phyloP scores from a whole-genome alignment of 306 rosid species.

The Trichosanthes cucumerina region DNA sequence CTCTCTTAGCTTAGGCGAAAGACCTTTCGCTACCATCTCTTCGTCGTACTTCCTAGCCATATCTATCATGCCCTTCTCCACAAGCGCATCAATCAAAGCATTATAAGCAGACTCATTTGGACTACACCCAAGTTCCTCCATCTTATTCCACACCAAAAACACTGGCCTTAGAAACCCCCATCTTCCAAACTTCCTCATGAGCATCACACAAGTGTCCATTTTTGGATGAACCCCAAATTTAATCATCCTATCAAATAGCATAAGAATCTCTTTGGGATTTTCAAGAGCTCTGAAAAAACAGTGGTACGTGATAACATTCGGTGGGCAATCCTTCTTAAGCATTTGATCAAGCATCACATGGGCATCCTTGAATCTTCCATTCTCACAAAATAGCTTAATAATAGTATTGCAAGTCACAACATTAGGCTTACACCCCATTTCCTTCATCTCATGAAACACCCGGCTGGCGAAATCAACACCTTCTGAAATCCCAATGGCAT shows the following conservation, averaged over 20 bases:
- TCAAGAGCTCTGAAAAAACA: slow-evolving; percentile 47
- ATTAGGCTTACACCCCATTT: slow-evolving; percentile 50
- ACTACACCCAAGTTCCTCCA: slow-evolving; percentile 70
- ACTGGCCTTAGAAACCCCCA: slow-evolving; percentile 90
- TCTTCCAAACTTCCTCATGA: slow-evolving; percentile 73
- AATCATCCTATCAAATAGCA: slow-evolving; percentile 60
- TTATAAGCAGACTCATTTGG: slow-evolving; percentile 74
- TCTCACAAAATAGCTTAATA: slow-evolving; percentile 60
- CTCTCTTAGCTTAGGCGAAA: slow-evolving; percentile 69
- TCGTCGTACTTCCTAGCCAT: slow-evolving; percentile 70
- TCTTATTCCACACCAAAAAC: slow-evolving; percentile 60
- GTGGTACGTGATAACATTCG: slow-evolving; percentile 55
- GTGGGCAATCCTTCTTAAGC: slow-evolving; percentile 39
- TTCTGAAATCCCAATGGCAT: slow-evolving; percentile 59
- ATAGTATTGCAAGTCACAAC: slow-evolving; percentile 61
- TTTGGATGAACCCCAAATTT: slow-evolving; percentile 53
- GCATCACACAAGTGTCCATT: slow-evolving; percentile 75
- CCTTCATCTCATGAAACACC: slow-evolving; percentile 67
- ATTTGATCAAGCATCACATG: slow-evolving; percentile 34
- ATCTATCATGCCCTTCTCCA: slow-evolving; percentile 66
- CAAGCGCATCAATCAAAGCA: slow-evolving; percentile 72
- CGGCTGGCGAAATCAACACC: slow-evolving; percentile 63
- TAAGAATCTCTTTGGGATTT: slow-evolving; percentile 57
- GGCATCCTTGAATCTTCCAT: slow-evolving; percentile 58
- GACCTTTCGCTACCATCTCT: slow-evolving; percentile 79